Base-by-base conservation (phyloP, 2,329 filamentous ascomycete species). In the Shiraia bambusicola region DNA sequence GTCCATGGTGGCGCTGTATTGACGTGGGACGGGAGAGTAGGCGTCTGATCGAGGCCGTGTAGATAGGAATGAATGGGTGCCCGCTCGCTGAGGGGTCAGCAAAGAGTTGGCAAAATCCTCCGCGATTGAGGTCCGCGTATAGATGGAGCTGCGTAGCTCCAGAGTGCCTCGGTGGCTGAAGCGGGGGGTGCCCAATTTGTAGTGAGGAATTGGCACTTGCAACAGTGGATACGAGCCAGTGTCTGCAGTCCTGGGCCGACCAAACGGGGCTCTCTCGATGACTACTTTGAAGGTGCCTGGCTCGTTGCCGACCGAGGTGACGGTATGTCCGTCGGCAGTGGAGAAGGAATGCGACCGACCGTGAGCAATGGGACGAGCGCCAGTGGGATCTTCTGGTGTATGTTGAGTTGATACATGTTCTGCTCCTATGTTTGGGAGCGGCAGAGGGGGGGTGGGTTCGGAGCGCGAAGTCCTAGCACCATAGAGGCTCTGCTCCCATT, bases 191-290 rank as follows among this genome's bases (percentile, higher is more conserved):
- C 90, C 91, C 42, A 96, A 74, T 52, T 84, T 84, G 76, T 91
- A 94, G 42, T 87, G 85, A 26, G 91, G 90, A 36, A 95, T 95
- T 15, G 83, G 77, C 30, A 92, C 79, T 54, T 90, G 81, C 36
- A 94, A 74, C 26, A 82, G 71, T 10, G 81, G 82, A 28, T 74
- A 64, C n/a, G 69, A 68, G 28, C 65, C 61, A 13, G 67, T 80
- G 59, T 85, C 82, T 48, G 81, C 76, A 4, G 82, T 85, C 61
- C 78, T 85, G 17, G 83, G 79, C 37, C 81, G 77, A 22, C 80
- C 79, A 31, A 80, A 77, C 17, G 59, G 48, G 8, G 87, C 80
- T 49, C 87, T 80, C 37, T 89, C 86, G 58, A 94, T 92, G 47
- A 92, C 78, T 27, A 94, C 83, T 63, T 86, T 89, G 68, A 93